These are phyloP conservation scores for Pilasporangium apinafurcum DNA, from an alignment of 352 stramenopile genomes.

Conservation along the genomic window DNA sequence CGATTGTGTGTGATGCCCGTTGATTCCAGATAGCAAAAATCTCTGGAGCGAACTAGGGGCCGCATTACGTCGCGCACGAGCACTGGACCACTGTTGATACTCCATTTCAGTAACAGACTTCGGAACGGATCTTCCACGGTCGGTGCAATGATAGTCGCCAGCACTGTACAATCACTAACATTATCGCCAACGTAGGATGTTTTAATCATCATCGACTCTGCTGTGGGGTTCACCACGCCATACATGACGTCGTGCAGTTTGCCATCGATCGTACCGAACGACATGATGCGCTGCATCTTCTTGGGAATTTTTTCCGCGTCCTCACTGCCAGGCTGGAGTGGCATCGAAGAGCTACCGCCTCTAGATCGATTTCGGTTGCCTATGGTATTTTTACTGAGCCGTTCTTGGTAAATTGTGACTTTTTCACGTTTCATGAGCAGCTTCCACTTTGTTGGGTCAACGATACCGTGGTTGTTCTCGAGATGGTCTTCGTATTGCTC, in stretches of 20 bases:
- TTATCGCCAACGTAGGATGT: slow-evolving; percentile 22
- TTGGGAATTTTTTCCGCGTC: neutral
- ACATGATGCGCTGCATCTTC: slow-evolving; percentile 15
- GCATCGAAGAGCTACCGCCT: slow-evolving; percentile 15
- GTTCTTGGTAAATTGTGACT: slow-evolving; percentile 32
- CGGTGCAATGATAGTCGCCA: slow-evolving; percentile 9
- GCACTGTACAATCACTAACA: slow-evolving; percentile 16
- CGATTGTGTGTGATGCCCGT: slow-evolving; percentile 27
- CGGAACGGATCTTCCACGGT: slow-evolving; percentile 14
- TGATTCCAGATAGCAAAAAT: slow-evolving; percentile 40
- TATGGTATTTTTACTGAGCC: slow-evolving; percentile 6
- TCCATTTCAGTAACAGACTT: slow-evolving; percentile 25
- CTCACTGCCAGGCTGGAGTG: neutral
- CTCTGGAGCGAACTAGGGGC: slow-evolving; percentile 20
- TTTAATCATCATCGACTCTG: slow-evolving; percentile 27
- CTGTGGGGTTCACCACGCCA: slow-evolving; percentile 19
- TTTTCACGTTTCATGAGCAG: slow-evolving; percentile 20
- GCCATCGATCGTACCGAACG: slow-evolving; percentile 33
- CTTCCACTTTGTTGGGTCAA: slow-evolving; percentile 39
- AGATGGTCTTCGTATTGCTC: slow-evolving; percentile 21
- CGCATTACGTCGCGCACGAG: slow-evolving; percentile 12
- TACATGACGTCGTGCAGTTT: slow-evolving; percentile 40
- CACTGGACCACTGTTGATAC: slow-evolving; percentile 10
- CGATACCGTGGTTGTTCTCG: slow-evolving; percentile 13
- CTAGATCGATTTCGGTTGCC: slow-evolving; percentile 3